phyloP scores from a whole-genome alignment of 352 stramenopile genomes.

The Aphanomyces astaci region DNA sequence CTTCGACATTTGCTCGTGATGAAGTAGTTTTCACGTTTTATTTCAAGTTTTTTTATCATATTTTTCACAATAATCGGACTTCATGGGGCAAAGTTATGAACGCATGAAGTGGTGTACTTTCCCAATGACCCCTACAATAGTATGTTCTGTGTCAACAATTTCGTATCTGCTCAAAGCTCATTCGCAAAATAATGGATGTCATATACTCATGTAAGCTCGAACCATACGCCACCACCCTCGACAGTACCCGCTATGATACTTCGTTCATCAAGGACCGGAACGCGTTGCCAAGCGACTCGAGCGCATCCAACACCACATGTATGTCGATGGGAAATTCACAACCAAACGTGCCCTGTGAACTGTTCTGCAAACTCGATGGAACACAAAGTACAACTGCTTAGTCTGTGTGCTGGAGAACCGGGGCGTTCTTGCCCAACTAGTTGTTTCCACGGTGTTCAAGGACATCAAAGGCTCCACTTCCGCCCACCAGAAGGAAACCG shows the following conservation, averaged over 20 bases:
- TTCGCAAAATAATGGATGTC: no score
- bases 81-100: no score
- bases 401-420: neutral
- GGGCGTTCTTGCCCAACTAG: neutral
- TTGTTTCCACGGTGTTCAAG: neutral
- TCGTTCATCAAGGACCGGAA: neutral
- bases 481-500: neutral
- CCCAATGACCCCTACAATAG: no score
- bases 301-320: neutral
- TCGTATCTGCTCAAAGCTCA: no score
- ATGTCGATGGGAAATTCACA: neutral
- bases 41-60: no score
- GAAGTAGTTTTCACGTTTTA: no score
- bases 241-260: neutral
- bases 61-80: no score
- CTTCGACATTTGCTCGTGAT: no score
- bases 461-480: neutral
- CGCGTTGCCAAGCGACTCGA: neutral
- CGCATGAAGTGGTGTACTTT: no score
- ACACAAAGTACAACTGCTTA: neutral
- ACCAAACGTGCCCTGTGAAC: neutral
- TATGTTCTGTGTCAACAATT: no score
- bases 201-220: neutral
- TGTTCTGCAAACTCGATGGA: neutral
- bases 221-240: neutral